Evolutionary conservation across 495 filamentous ascomycete genomes (phyloP).

Genomic region (Xeromyces bisporus): DNA sequence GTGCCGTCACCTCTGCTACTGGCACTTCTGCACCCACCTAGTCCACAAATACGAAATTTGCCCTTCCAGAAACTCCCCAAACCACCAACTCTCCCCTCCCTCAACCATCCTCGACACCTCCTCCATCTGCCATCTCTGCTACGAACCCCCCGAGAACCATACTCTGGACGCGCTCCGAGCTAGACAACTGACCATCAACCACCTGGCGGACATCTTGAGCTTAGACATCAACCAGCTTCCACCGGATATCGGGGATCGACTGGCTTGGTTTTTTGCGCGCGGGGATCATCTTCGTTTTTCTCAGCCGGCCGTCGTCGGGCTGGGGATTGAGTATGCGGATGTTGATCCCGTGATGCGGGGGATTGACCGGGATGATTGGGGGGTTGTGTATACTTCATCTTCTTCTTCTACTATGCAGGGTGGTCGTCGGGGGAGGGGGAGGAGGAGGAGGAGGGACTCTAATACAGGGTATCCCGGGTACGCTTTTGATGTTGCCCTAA

Average conservation of each 20-base stretch:
- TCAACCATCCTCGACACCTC: too few relatives aligned
- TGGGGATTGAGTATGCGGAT: not conserved
- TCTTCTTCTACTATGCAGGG: too few relatives aligned
- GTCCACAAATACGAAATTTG: not conserved
- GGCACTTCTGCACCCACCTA: conserved; percentile 1
- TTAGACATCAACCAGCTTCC: not conserved
- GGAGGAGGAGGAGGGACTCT: too few relatives aligned
- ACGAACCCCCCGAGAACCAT: not conserved
- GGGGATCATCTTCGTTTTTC: conserved; percentile 3
- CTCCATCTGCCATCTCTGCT: not conserved
- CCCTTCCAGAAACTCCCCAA: not conserved
- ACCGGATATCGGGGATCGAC: not conserved
- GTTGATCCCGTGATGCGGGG: too few relatives aligned
- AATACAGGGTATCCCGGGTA: too few relatives aligned
- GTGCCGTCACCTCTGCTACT: not conserved
- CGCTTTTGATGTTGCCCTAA: too few relatives aligned
- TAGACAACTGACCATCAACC: not conserved
- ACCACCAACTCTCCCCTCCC: not conserved
- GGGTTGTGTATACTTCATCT: too few relatives aligned
- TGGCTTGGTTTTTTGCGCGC: conserved; percentile 2
- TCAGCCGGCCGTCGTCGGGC: not conserved
- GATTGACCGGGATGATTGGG: too few relatives aligned
- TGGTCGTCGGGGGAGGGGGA: too few relatives aligned
- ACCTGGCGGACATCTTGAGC: not conserved
- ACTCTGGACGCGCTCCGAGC: not conserved